phyloP scores from a whole-genome alignment of 768 basidiomycete genomes.

The Lactifluus volemus region DNA sequence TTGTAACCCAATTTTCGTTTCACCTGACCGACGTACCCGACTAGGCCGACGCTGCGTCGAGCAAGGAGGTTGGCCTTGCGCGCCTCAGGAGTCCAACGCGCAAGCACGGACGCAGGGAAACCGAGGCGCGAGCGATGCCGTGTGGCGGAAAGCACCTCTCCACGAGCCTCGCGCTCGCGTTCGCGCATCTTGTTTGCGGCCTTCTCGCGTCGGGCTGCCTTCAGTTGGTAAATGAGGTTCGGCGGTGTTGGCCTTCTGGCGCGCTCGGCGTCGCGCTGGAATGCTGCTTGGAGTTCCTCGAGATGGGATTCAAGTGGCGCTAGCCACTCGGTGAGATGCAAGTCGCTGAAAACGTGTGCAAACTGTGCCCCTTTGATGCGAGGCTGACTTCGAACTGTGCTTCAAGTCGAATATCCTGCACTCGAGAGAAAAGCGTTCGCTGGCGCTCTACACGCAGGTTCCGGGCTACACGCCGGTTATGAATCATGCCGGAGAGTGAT shows the following conservation, averaged over 20 bases:
- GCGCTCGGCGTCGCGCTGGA: slow-evolving; percentile 37
- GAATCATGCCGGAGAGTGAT: slow-evolving; percentile 62
- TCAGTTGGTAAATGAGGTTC: slow-evolving; percentile 39
- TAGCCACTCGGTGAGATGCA: slow-evolving; percentile 24
- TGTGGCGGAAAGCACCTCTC: slow-evolving; percentile 47
- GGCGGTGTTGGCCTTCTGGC: slow-evolving; percentile 35
- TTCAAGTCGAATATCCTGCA: slow-evolving; percentile 32
- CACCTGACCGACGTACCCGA: slow-evolving; percentile 60
- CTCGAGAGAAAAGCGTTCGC: slow-evolving; percentile 27
- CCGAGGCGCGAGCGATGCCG: slow-evolving; percentile 40
- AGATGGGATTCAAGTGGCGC: slow-evolving; percentile 29
- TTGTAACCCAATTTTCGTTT: slow-evolving; percentile 50
- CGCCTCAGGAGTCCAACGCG: slow-evolving; percentile 41
- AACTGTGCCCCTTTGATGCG: slow-evolving; percentile 1
- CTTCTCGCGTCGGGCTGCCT: slow-evolving; percentile 50
- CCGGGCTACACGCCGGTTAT: slow-evolving; percentile 34
- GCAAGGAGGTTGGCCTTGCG: slow-evolving; percentile 42
- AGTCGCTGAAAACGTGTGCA: slow-evolving; percentile 21
- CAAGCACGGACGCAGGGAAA: slow-evolving; percentile 55
- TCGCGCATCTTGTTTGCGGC: slow-evolving; percentile 59
- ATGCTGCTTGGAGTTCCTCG: slow-evolving; percentile 27
- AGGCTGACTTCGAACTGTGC: slow-evolving; percentile 30
- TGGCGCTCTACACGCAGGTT: slow-evolving; percentile 37
- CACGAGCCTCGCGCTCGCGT: slow-evolving; percentile 49
- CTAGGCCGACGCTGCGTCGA: slow-evolving; percentile 46